Evolutionary conservation across 345 rosid species (phyloP), one percentile per base, ranked within the genome.

Genomic region (Lepidium aucheri): DNA sequence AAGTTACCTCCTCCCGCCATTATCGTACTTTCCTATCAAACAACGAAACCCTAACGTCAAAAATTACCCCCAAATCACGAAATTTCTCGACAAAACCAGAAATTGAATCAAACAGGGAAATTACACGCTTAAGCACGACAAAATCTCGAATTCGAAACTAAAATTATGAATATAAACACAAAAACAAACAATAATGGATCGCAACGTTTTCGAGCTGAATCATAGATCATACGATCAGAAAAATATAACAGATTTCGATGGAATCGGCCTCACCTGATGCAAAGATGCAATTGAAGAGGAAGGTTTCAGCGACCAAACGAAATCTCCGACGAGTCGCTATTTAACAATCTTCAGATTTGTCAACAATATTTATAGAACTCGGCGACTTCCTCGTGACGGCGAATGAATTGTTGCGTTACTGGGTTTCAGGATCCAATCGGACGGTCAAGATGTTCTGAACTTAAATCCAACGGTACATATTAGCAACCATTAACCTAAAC

Each of bases 1-100:
- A 94, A 90, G 75, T 88, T 88, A 53, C 97, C 97, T 59, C 96
- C 97, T 20, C 90, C 99, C 34, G 97, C 97, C 97, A 91, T 94
- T 28, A 15, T 56, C 68, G 18, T 49, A 26, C 18, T 74, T 26
- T 58, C 67, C 76, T 64, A 56, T 41, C 22, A 57, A 5, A 17
- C 35, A 51, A 22, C n/a, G 2, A 22, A 52, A 43, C 68, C 68
- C 68, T 20, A 40, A 2, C 8, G 8, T 36, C 62, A 53, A 2
- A 2, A 20, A 20, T 40, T 14, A 9, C 10, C 7, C 18, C 45
- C 18, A 61, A 41, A 51, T 42, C 44, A 9, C 35, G 28, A 3
- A 38, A 36, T 22, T 30, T 43, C 12, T 8, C 8, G 5, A n/a
- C n/a, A n/a, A n/a, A n/a, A n/a, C n/a, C n/a, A n/a, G n/a, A n/a